Base-by-base conservation (phyloP, 805 yeast genomes). In the Saccharomycopsis schoenii region DNA sequence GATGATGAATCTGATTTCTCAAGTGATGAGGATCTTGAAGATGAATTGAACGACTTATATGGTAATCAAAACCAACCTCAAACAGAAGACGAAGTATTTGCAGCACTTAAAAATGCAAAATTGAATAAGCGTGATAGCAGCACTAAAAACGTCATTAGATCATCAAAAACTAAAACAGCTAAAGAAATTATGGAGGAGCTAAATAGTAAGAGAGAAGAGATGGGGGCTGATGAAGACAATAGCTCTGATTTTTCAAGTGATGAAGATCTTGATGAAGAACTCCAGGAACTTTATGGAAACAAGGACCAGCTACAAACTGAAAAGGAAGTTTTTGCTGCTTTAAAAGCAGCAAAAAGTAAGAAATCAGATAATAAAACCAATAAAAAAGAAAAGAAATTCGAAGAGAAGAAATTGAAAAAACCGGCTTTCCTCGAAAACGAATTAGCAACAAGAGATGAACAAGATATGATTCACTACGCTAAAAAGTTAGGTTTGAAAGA, bases 401-500 rank as follows among this genome's bases (percentile, higher is more conserved):
- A 50, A 24, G 64, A 47, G 58, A 63, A 59, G 60, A 61, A 59
- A 29, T 36, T 61, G 57, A 43, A 63, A 56, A 43, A 55, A 55
- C 64, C 67, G 65, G 72, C 76, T 6, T 75, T 81, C 1, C 76
- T 77, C 3, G 84, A 83, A 42, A 75, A 76, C 42, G 81, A 80
- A 5, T 72, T 79, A 40, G 68, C 81, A 66, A 73, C 74, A 56
- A 77, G 80, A 64, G 96, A 88, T 66, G 96, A 89, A 62, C 85
- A 82, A 61, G 96, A 92, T 59, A 84, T 88, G 73, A 83, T 80
- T 52, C 89, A 86, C 68, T 92, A 90, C 70, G 92, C 97, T 2
- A 86, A 86, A 64, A 85, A 88, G 67, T 76, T 92, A 10, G 96
- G 96, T 1, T 70, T 88, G 66, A 83, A 83, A 65, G 81, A 83